Conservation (phyloP, 176 grass and related monocot genomes). For the Musa itinerans region DNA sequence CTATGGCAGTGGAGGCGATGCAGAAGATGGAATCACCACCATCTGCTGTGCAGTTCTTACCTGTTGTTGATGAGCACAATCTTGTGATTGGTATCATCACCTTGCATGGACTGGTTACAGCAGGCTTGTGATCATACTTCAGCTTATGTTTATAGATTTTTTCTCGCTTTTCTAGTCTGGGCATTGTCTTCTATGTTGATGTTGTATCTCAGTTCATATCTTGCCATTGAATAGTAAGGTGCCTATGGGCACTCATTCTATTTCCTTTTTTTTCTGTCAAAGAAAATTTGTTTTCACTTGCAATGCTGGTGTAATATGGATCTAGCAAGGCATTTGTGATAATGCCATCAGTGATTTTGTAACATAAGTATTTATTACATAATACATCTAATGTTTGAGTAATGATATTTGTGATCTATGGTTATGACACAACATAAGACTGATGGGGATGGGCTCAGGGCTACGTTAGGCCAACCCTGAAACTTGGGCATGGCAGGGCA, state of each 20-base stretch:
- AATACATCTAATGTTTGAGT: no score
- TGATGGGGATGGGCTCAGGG: no score
- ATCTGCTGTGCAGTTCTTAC: constrained; percentile 93
- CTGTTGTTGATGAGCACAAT: constrained; percentile 56
- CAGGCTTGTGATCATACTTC: constrained; percentile 42
- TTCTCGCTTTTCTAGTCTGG: background rate
- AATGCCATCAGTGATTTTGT: no score
- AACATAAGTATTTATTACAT: no score
- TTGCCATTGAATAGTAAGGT: background rate
- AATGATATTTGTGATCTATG: no score
- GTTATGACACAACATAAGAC: no score
- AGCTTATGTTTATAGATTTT: background rate
- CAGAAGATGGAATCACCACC: constrained; percentile 84
- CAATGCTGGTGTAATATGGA: background rate
- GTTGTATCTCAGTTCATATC: background rate
- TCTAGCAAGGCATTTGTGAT: background rate
- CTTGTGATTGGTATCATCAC: constrained; percentile 73
- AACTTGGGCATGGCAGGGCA: no score
- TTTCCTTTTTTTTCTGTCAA: background rate
- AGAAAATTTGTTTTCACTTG: no score
- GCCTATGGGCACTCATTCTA: background rate
- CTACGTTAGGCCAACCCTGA: no score
- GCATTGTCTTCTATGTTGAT: background rate
- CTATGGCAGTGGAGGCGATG: constrained; percentile 91
- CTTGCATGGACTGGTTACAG: constrained; percentile 82